Evolutionary conservation across 352 stramenopile genomes (phyloP), one percentile per base, ranked within the genome.

Genomic region (Phytophthora boehmeriae): DNA sequence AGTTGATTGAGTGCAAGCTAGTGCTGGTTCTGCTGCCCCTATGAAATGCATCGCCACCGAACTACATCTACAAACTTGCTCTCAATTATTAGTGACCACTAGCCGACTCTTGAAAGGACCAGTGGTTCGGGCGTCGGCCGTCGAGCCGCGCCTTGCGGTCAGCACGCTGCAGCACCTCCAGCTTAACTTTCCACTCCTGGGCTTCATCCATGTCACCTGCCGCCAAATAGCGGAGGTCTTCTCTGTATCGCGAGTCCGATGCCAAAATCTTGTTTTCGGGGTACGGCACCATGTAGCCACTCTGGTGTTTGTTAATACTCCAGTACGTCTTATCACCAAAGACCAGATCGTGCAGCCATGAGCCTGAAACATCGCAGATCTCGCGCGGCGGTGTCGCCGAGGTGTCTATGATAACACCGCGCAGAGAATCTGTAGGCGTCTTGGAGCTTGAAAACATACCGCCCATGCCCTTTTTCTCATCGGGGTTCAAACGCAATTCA

Each of bases 401-500:
- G 10, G 80, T 89, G 68, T 91, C 84, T 27, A 90, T 43, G 49
- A 95, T 80, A 25, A 77, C 68, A 32, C 86, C 86, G 13, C 83
- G 83, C 28, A 95, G 54, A n/a, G 73, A 79, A 49, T 95, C 86
- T 3, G 83, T 86, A 4, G 86, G 83, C 2, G 84, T 89, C 70
- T 93, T 93, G 19, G 76, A 80, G 5, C 81, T 78, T 39, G 81
- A 87, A 38, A 92, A 94, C 78, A 94, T 91, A 19, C 85, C 81
- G 34, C 82, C 82, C 86, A 94, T 94, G 27, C 86, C 83, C 47
- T 91, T 90, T 74, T 95, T 95, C 53, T 89, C 83, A 59, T 95
- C 83, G 13, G 86, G 86, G 50, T 95, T 90, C 39, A 95, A 74
- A n/a, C 82, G 80, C 56, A 95, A 61, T 48, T 95, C 86, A 30